phyloP scores from a whole-genome alignment of 169 alveolate genomes.

The Amoebophrya sp. region DNA sequence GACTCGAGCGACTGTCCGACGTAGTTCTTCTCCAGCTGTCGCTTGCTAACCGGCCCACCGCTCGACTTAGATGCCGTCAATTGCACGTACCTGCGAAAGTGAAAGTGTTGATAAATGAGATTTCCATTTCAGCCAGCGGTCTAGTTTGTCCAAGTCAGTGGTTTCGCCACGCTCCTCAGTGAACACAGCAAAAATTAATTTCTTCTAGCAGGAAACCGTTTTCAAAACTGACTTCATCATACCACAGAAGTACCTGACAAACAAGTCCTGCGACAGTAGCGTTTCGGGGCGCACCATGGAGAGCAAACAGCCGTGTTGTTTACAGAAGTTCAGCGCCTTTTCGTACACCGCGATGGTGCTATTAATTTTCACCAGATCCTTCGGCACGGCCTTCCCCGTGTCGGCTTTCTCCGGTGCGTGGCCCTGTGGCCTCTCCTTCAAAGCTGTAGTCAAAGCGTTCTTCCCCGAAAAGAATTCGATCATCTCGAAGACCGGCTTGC shows the following conservation, averaged over 20 bases:
- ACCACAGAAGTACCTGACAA: slow-evolving; percentile 46
- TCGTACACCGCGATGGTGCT: not conserved
- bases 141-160: too few species aligned
- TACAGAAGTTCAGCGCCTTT: slow-evolving; percentile 42
- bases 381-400: not conserved
- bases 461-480: slow-evolving; percentile 67
- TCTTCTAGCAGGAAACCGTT: too few species aligned
- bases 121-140: too few species aligned
- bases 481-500: slow-evolving; percentile 67
- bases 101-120: too few species aligned
- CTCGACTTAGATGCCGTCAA: not conserved
- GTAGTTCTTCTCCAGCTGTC: slow-evolving; percentile 61
- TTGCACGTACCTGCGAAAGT: not conserved
- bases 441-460: slow-evolving; percentile 52
- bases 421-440: slow-evolving; percentile 23
- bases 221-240: too few species aligned
- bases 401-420: not conserved
- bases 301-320: slow-evolving; percentile 68
- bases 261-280: slow-evolving; percentile 59
- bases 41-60: not conserved
- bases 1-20: slow-evolving; percentile 68
- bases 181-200: too few species aligned
- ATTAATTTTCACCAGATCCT: slow-evolving; percentile 11
- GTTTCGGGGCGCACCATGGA: slow-evolving; percentile 76
- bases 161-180: too few species aligned